Base-by-base conservation (phyloP, 768 basidiomycete genomes). In the Collybia sordida region DNA sequence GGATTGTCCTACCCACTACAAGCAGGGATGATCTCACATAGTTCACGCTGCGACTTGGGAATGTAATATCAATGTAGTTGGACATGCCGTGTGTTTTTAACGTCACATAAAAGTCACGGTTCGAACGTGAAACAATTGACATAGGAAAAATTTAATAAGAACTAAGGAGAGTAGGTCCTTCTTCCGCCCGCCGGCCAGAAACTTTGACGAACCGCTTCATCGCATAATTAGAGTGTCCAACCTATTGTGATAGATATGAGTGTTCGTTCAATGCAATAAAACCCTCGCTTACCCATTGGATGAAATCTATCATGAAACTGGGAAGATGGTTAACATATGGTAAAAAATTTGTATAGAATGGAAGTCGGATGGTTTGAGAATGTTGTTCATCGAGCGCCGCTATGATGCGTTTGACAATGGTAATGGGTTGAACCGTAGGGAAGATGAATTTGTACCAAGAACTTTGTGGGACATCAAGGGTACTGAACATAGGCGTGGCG, bases 391-490 rank as follows among this genome's bases (percentile, higher is more conserved):
- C 90, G 45, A 97, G 64, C 1, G 89, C 89, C 25, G 81, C 69
- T 49, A 98, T 90, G 61, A 98, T 83, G 25, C 73, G 74, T 66
- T 94, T 93, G 47, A 90, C 90, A 8, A 96, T 75, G 3, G 79
- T 72, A 41, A 92, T 77, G 0, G 93, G 88, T 42, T 79, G 75
- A 17, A 94, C 60, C 23, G 84, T 80, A 1, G 93, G 93, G 41
- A 84, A 77, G 61, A 93, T 76, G 73, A 98, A 98, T 48, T 73
- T 75, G 68, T 78, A 82, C 35, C 85, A 58, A 22, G 65, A 53
- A 49, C 70, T 74, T 27, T 65, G 59, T 3, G 89, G 83, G 36
- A 85, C 67, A 8, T 62, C 67, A 18, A 79, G 60, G 0, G 74
- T 77, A 14, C 83, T 77, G 71, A 98, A 98, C 62, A 98, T 78